Evolutionary conservation across 208 protist species (phyloP), one percentile per base, ranked within the genome.

Genomic region (Crithidia mellificae): DNA sequence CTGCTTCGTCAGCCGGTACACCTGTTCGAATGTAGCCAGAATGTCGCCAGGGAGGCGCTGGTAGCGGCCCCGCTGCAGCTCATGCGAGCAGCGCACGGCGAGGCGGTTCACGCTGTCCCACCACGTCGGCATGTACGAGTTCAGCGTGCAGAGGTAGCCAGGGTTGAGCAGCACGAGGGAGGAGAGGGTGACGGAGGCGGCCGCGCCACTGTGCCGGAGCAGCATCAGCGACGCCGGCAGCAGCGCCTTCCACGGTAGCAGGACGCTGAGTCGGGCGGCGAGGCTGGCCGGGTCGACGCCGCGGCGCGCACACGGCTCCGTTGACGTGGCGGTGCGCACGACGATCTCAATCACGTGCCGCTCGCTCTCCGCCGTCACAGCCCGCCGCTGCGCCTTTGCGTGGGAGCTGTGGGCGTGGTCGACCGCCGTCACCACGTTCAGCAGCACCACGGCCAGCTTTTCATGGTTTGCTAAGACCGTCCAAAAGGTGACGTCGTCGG

Each of bases 401-500:
- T 63, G 53, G 74, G 87, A 90, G 74, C 84, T 92, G 80, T 92
- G 87, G 0, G 86, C 83, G 19, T 72, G 68, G 43, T 94, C 83
- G 8, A 96, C 68, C 1, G 80, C 82, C 0, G 64, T 80, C 34
- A 93, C 36, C 12, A 83, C 65, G 44, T 85, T 88, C 2, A 65
- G 32, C 5, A 96, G 47, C 6, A 82, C 74, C 20, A 73, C 39
- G 14, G 77, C 17, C 9, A 96, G 49, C 20, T 57, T 65, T 8
- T 69, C 65, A 65, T 96, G 85, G 59, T 91, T 79, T 1, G 82
- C 70, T 6, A 90, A 39, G 32, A 93, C 77, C 12, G 83, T 94
- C 91, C 91, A 96, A 54, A 96, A 92, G 1, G 87, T 91, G 12
- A 87, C 57, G 57, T 96, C 83, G 55, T 96, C 91, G 9, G 61